Percentiles rank a stretch among this genome's conserved stretches.
Evolutionary conservation across 805 yeast species (phyloP).

Genomic region (Metschnikowia baotianmanensis): DNA sequence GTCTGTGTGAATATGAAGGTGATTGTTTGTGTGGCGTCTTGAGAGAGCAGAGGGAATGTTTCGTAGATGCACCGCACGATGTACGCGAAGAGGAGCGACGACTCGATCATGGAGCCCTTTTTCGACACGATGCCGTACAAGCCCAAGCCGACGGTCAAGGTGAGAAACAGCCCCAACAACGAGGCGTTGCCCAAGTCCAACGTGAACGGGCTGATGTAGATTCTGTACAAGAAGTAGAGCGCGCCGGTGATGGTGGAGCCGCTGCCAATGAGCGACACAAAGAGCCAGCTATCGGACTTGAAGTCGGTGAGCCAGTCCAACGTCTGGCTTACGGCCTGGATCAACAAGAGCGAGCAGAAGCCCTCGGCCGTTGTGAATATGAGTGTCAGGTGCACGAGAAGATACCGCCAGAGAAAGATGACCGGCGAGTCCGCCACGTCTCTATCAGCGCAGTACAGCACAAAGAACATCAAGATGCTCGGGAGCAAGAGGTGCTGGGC

Average conservation of each 20-base stretch:
- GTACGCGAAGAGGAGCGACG: conserved; percentile 82
- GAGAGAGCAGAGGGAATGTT: conserved; percentile 83
- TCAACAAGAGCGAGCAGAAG: conserved; percentile 84
- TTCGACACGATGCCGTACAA: conserved; percentile 80
- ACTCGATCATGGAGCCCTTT: conserved; percentile 87
- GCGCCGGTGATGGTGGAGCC: conserved; percentile 76
- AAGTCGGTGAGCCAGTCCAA: conserved; percentile 61
- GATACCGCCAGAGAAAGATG: conserved; percentile 66
- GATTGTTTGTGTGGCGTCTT: conserved; percentile 38
- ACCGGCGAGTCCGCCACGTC: conserved; percentile 18
- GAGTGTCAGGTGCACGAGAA: conserved; percentile 80
- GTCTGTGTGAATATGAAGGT: conserved; percentile 34
- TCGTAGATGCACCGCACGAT: conserved; percentile 91
- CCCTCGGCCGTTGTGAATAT: conserved; percentile 90
- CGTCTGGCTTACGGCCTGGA: conserved; percentile 88
- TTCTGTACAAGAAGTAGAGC: conserved; percentile 74
- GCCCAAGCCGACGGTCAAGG: conserved; percentile 71
- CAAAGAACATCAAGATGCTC: conserved; percentile 66
- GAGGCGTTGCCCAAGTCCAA: conserved; percentile 76
- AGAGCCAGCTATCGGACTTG: conserved; percentile 76
- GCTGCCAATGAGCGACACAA: conserved; percentile 65
- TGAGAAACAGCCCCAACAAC: conserved; percentile 78
- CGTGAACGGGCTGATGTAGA: conserved; percentile 73
- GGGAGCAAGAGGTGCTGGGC: conserved; percentile 83
- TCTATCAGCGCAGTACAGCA: conserved; percentile 24